phyloP scores from a whole-genome alignment of 73 alveolate species.

The Uronychia setigera region DNA sequence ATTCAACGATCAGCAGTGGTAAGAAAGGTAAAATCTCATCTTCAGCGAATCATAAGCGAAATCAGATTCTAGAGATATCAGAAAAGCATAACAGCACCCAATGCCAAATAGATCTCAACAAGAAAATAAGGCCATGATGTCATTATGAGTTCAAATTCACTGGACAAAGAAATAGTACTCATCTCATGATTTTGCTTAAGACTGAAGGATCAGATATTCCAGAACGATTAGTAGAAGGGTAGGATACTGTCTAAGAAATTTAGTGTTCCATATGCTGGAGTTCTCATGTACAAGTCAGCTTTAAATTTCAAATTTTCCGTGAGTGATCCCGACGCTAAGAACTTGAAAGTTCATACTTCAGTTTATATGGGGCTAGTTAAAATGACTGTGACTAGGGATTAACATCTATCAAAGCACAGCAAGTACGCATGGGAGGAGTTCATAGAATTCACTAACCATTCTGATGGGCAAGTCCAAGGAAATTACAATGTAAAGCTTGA shows the following conservation, averaged over 20 bases:
- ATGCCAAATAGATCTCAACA: neutral
- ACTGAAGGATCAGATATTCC: neutral
- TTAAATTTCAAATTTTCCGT: neutral
- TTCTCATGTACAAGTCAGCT: neutral
- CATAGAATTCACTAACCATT: neutral
- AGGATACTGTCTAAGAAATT: neutral
- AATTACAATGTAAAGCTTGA: neutral
- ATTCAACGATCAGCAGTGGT: neutral
- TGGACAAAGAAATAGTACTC: neutral
- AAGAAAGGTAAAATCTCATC: neutral
- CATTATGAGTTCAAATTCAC: neutral
- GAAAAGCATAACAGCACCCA: neutral
- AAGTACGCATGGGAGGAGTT: neutral
- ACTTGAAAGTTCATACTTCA: neutral
- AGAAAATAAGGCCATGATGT: neutral
- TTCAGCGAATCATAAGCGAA: neutral
- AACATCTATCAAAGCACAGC: neutral
- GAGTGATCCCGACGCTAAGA: neutral
- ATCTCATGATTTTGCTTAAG: neutral
- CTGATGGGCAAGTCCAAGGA: neutral
- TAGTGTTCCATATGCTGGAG: neutral
- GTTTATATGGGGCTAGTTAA: neutral
- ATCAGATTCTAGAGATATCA: neutral
- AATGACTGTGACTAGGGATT: neutral
- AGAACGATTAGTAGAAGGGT: neutral